phyloP scores from a whole-genome alignment of 257 asterid genomes.

The Solanum sejunctum region DNA sequence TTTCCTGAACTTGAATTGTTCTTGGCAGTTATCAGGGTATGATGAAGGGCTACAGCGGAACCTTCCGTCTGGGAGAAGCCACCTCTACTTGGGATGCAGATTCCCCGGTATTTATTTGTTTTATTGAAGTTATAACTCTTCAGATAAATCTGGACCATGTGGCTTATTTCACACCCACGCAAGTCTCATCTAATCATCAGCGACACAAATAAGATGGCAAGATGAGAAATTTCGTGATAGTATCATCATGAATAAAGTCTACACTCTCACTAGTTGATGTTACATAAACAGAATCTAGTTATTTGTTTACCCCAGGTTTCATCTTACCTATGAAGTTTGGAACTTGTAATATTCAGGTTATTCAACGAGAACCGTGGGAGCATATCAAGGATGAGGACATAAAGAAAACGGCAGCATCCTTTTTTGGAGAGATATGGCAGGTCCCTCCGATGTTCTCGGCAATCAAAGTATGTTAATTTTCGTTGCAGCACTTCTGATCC shows the following conservation, averaged over 20 bases:
- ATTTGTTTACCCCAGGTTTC: background rate
- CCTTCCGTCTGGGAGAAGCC: constrained; percentile 93
- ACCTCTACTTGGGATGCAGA: constrained; percentile 99
- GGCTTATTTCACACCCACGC: background rate
- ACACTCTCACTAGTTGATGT: background rate
- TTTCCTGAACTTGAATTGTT: constrained; percentile 1
- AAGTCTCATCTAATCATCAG: background rate
- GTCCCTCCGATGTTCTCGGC: constrained; percentile 99
- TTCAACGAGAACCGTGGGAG: constrained; percentile 94
- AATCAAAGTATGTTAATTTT: constrained; percentile 58
- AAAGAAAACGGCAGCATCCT: constrained; percentile 72
- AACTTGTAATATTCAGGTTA: constrained; percentile 34
- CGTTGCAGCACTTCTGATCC: background rate
- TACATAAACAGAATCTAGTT: background rate
- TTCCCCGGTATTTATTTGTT: constrained; percentile 61
- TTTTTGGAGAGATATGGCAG: constrained; percentile 92
- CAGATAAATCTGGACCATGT: background rate
- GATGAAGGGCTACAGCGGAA: constrained; percentile 94
- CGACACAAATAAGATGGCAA: background rate
- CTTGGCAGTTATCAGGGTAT: constrained; percentile 84
- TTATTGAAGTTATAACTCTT: background rate
- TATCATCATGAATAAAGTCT: background rate
- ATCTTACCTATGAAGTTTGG: background rate
- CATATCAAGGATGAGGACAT: constrained; percentile 72
- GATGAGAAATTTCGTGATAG: background rate